Base-by-base conservation (phyloP, 2,329 filamentous ascomycete species). In the Venturia pyrina region DNA sequence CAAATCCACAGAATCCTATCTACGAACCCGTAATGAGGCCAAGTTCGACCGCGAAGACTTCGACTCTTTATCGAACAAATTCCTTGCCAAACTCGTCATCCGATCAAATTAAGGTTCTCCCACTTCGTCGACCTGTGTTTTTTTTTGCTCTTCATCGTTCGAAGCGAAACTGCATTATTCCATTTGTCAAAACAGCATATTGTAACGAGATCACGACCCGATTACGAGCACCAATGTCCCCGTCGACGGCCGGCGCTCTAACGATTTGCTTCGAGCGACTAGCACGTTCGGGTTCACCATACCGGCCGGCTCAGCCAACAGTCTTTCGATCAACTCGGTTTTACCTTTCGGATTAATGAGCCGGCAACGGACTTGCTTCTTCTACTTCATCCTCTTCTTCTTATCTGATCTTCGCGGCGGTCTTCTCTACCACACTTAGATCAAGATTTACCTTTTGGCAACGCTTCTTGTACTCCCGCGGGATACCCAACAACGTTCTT, bases 31-130 rank as follows among this genome's bases (percentile, higher is more conserved):
- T 71, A 84, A 86, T 70, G 87, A 88, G 67, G 86, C 89, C 73
- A 91, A 89, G 78, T 98, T 96, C 77, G 89, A 96, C 80, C 87
- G 90, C 71, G 86, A 89, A 72, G 91, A 98, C 80, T 98, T 97
- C 75, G 93, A 98, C 81, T 95, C 88, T 68, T 79, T 98, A 75
- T 96, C 93, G 64, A 97, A 96, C 83, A 98, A 97, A 82, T 97
- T 98, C 82, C 81, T 97, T 71, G 96, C 93, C 46, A 96, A 96
- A 80, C 86, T 98, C 73, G 93, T 97, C 76, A 96, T 97, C 77
- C 91, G 93, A 72, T 90, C 93, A 73, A 96, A 96, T 81, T 62
- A 62, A 17, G 40, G 17, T 44, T 19, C 32, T 40, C 17, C 3
- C 19, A 15, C 37, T 28, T 28, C n/a, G 40, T 28, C 43, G 37